Percentiles rank a stretch among this genome's conserved stretches.
These are phyloP conservation scores for Salpingoeca rosetta DNA, from an alignment of 78 protist genomes.

Conservation along the genomic window DNA sequence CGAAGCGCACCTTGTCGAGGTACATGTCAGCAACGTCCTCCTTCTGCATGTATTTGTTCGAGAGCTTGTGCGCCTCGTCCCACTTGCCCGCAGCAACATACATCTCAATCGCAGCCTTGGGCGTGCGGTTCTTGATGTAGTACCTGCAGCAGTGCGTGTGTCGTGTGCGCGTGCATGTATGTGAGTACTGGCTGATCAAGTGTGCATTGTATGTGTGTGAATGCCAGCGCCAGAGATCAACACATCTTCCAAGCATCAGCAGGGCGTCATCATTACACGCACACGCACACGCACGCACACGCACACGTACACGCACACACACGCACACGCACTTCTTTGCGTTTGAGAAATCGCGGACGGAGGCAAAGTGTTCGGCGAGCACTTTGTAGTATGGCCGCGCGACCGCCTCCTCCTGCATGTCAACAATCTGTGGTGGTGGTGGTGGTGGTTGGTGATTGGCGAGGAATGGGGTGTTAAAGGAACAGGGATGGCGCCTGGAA, in stretches of 20 bases:
- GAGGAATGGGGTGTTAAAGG: no score
- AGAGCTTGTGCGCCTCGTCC: constrained; percentile 50
- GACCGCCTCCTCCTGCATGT: constrained; percentile 8
- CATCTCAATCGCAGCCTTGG: not conserved
- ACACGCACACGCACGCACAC: no score
- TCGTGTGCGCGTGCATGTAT: no score
- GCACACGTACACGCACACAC: no score
- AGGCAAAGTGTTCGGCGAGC: constrained; percentile 20
- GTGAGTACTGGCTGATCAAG: no score
- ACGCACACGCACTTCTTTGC: not conserved
- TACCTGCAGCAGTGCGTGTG: no score
- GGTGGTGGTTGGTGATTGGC: no score
- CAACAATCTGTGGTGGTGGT: constrained; percentile 27
- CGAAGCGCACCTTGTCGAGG: constrained; percentile 24
- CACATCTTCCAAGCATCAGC: no score
- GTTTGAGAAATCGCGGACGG: not conserved
- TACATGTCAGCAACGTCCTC: constrained; percentile 8
- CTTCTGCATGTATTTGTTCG: constrained; percentile 26
- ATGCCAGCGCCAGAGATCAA: no score
- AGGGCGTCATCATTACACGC: no score
- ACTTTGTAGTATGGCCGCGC: constrained; percentile 52
- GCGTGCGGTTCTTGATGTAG: not conserved
- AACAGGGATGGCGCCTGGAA: no score
- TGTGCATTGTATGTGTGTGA: no score
- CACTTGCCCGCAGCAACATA: constrained; percentile 16